Conservation (phyloP, 2,329 filamentous ascomycete genomes). For the Ophidiomyces ophidiicola region DNA sequence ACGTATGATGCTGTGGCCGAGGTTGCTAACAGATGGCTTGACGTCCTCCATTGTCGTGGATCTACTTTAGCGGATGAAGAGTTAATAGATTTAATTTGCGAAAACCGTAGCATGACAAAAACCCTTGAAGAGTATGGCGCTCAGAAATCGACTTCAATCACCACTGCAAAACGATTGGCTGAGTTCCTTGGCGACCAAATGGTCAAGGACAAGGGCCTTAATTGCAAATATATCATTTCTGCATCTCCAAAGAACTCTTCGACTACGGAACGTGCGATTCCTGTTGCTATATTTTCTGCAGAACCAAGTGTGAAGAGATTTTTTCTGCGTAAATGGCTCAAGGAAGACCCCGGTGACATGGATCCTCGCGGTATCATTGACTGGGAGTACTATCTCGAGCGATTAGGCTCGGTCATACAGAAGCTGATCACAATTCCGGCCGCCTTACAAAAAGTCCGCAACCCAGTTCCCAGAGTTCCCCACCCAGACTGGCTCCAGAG, state of each 20-base stretch:
- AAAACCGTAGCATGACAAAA: constrained; percentile 97
- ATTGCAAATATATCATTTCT: constrained; percentile 99
- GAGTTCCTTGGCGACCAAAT: constrained; percentile 97
- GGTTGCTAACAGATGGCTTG: constrained; percentile 91
- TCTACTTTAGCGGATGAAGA: constrained; percentile 88
- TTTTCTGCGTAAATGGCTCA: constrained; percentile 90
- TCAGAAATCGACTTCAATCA: constrained; percentile 99
- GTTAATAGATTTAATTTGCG: constrained; percentile 97
- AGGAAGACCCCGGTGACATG: constrained; percentile 80
- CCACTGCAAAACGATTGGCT: constrained; percentile 83
- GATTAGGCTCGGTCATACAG: constrained; percentile 91
- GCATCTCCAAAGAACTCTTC: constrained; percentile 73
- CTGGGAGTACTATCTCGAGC: constrained; percentile 95
- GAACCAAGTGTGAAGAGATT: constrained; percentile 76
- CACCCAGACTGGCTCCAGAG: constrained; percentile 96
- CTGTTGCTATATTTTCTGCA: constrained; percentile 93
- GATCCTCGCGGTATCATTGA: constrained; percentile 84
- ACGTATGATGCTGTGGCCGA: constrained; percentile 87
- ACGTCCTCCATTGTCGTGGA: constrained; percentile 82
- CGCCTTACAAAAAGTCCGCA: constrained; percentile 84
- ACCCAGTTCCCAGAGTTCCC: constrained; percentile 82
- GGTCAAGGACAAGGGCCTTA: constrained; percentile 97
- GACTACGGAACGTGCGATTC: constrained; percentile 86
- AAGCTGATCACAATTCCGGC: constrained; percentile 98
- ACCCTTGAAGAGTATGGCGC: constrained; percentile 88